Conservation (phyloP, 192 early-diverging fungal species). For the Coemansia sp. region DNA sequence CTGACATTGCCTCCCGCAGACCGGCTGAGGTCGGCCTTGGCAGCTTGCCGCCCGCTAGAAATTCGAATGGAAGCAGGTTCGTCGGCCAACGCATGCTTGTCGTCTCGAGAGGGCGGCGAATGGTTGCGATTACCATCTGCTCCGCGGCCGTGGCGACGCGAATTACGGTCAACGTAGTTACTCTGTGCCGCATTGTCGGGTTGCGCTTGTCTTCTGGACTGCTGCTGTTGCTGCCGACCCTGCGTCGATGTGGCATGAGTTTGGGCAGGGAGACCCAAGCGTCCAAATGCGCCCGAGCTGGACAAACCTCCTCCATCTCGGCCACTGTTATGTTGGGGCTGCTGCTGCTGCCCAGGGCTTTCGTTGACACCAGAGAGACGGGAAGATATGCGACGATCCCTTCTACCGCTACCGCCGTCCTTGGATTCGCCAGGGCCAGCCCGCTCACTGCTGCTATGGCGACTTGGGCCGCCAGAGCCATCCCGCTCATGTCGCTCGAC, state of each 20-base stretch:
- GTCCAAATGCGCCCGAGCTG: not conserved
- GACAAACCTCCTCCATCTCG: not conserved
- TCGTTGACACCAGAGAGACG: not conserved
- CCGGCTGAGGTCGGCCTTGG: not conserved
- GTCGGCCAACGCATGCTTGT: not conserved
- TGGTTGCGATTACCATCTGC: constrained; percentile 2
- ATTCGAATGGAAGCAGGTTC: constrained; percentile 3
- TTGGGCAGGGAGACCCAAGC: not conserved
- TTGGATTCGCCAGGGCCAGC: constrained; percentile 6
- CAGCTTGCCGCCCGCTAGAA: constrained; percentile 21
- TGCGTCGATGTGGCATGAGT: not conserved
- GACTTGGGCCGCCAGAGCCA: constrained; percentile 10
- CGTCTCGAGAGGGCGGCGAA: not conserved
- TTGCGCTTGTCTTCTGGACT: constrained; percentile 10
- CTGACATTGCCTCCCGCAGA: not conserved
- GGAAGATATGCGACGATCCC: constrained; percentile 6
- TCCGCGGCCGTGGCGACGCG: constrained; percentile 19
- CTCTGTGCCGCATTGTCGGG: constrained; percentile 1
- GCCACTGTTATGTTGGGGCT: not conserved
- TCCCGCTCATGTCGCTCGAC: constrained; percentile 12
- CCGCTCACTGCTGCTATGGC: constrained; percentile 20
- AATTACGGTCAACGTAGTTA: constrained; percentile 8
- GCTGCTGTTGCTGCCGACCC: constrained; percentile 17
- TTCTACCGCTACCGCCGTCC: not conserved
- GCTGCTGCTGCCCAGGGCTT: constrained; percentile 8